Conservation (phyloP, 73 alveolate genomes). For the Vitrella brassicaformis region DNA sequence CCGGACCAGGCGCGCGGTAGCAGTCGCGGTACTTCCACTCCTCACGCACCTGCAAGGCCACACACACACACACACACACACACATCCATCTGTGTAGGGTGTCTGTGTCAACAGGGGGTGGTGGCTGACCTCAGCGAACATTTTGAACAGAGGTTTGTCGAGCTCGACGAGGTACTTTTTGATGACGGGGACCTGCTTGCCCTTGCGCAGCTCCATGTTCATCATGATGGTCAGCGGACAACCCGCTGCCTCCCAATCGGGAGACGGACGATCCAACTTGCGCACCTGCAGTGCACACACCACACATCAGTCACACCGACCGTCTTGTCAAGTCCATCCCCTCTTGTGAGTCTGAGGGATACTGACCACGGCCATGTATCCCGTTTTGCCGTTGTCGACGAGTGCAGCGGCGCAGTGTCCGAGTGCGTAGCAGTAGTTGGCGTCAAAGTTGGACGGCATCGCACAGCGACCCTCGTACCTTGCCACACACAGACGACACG, state of each 20-base stretch:
- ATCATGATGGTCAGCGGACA: constrained; percentile 28
- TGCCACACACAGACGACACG: neutral
- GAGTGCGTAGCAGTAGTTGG: constrained; percentile 79
- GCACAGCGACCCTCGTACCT: constrained; percentile 42
- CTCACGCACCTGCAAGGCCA: constrained; percentile 9
- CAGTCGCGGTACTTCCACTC: constrained; percentile 42
- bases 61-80: constrained; percentile 4
- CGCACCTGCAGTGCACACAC: constrained; percentile 1
- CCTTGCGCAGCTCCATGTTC: constrained; percentile 75
- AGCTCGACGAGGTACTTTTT: constrained; percentile 71
- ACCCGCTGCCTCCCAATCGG: constrained; percentile 31
- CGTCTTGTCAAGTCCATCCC: neutral
- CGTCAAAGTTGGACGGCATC: constrained; percentile 88
- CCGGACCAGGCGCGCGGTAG: constrained; percentile 73
- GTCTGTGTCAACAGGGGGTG: neutral
- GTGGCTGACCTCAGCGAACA: constrained; percentile 6
- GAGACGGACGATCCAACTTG: neutral
- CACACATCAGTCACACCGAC: neutral
- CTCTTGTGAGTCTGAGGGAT: constrained; percentile 1
- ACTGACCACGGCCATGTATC: constrained; percentile 55
- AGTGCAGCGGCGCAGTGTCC: constrained; percentile 62
- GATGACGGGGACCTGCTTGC: constrained; percentile 72
- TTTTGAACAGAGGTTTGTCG: constrained; percentile 37
- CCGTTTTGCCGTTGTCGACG: constrained; percentile 43
- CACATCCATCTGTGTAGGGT: neutral